phyloP scores from a whole-genome alignment of 306 rosid species.

The Prunus campanulata region DNA sequence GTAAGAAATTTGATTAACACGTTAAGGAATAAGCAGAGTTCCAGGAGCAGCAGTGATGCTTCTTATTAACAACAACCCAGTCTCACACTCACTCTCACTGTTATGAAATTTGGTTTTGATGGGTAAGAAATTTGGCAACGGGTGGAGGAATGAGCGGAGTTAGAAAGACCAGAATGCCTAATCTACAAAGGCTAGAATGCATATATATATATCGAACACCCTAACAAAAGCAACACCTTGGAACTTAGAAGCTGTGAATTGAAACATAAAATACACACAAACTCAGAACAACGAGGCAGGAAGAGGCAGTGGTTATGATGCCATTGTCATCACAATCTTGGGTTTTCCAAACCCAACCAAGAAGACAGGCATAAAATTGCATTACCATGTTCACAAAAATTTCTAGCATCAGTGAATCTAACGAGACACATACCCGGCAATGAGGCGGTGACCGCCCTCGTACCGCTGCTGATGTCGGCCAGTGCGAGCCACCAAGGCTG shows the following conservation, averaged over 20 bases:
- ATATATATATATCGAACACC: neutral
- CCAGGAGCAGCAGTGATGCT: neutral
- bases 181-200: neutral
- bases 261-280: neutral
- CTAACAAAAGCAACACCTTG: neutral
- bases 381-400: neutral
- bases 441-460: conserved; percentile 36
- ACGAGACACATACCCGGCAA: conserved; percentile 33
- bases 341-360: neutral
- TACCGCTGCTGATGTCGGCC: conserved; percentile 43
- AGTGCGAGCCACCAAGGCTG: conserved; percentile 46
- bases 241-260: neutral
- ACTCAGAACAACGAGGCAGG: too few relatives aligned
- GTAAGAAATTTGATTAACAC: neutral
- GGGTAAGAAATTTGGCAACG: neutral
- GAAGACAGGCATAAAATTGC: neutral
- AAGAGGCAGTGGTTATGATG: too few relatives aligned
- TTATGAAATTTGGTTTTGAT: neutral
- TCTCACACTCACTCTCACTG: neutral
- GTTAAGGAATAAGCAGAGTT: neutral
- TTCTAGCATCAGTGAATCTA: neutral
- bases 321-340: too few relatives aligned
- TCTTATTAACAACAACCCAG: neutral
- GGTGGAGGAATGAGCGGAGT: neutral
- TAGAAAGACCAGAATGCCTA: neutral